Evolutionary conservation across 192 early-diverging fungal species (phyloP), one percentile per base, ranked within the genome.

Genomic region (Linderina pennispora): DNA sequence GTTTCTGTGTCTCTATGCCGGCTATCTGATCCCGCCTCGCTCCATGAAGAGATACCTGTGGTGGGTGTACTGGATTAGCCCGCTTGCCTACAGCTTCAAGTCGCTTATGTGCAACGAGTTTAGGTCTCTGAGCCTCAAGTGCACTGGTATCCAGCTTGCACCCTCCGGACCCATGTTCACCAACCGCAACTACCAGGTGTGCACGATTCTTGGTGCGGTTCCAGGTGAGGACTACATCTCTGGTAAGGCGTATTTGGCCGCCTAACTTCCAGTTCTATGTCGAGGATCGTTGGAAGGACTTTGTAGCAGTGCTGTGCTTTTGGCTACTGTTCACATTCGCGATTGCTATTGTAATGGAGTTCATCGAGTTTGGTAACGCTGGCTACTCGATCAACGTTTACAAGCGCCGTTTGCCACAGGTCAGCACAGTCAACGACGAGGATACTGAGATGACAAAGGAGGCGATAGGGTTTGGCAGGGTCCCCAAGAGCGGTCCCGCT

Each of bases 11-110:
- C 36, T 80, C 2, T 81, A 84, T 35, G 70, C 69, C 31, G 85
- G n/a, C 22, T 87, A 81, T 43, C 66, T 80, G 40, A 78, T 85
- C 50, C 78, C 78, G 0, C 72, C 70, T 31, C 49, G 50, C 17
- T 62, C 67, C 2, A 83, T 85, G 79, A 67, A 78, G 19, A 74
- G n/a, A 11, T 80, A 70, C 69, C 51, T 82, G 5, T 43, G 23
- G 22, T 80, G 74, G 61, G 49, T 80, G 11, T 67, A 50, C 44
- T 79, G 64, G 61, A 74, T 82, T 24, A 77, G 77, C 44, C 79
- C 79, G 5, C 49, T 81, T 16, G 45, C 65, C 10, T 84, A 81
- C 53, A 77, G 60, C 9, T 67, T 66, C 50, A 63, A 70, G 23
- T 35, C 68, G 9, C 55, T 84, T 2, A 46, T 84, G 39, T 53